A percentile compares a stretch with the other conserved stretches of the same genome.
Evolutionary conservation across 208 protist species (phyloP).

Genomic region (Trichomonas vaginalis): DNA sequence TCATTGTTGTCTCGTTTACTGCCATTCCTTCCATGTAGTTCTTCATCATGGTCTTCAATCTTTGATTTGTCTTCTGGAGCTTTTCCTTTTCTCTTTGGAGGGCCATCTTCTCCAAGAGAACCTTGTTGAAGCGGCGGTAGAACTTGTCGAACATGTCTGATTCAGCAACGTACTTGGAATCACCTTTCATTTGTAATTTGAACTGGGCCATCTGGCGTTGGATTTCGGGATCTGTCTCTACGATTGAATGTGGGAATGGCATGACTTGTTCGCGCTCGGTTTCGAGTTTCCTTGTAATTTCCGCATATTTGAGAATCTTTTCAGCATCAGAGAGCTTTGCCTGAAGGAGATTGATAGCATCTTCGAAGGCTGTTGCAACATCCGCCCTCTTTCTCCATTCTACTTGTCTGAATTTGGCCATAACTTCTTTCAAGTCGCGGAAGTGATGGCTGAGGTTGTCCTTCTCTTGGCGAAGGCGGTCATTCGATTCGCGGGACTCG

Average conservation of each 20-base stretch:
- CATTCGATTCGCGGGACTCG: background rate
- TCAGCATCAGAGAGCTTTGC: background rate
- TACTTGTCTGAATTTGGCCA: background rate
- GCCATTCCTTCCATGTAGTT: slow-evolving; percentile 8
- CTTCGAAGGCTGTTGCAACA: background rate
- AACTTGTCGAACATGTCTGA: slow-evolving; percentile 4
- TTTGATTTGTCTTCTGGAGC: background rate
- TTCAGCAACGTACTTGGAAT: slow-evolving; percentile 11
- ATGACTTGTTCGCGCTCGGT: background rate
- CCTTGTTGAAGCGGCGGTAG: background rate
- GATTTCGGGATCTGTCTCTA: slow-evolving; percentile 10
- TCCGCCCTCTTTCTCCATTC: background rate
- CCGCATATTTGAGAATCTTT: background rate
- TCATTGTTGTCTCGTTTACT: background rate
- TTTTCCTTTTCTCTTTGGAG: background rate
- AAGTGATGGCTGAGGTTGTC: background rate
- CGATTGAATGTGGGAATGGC: background rate
- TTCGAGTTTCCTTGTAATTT: background rate
- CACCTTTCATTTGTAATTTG: background rate
- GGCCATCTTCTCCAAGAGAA: background rate
- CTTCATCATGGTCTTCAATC: background rate
- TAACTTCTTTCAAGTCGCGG: background rate
- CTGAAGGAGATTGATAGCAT: background rate
- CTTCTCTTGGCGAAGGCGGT: background rate
- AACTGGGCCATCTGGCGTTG: background rate